A percentile compares a stretch with the other conserved stretches of the same genome.
phyloP scores from a whole-genome alignment of 2,329 filamentous ascomycete species.

The Bipolaris zeicola region DNA sequence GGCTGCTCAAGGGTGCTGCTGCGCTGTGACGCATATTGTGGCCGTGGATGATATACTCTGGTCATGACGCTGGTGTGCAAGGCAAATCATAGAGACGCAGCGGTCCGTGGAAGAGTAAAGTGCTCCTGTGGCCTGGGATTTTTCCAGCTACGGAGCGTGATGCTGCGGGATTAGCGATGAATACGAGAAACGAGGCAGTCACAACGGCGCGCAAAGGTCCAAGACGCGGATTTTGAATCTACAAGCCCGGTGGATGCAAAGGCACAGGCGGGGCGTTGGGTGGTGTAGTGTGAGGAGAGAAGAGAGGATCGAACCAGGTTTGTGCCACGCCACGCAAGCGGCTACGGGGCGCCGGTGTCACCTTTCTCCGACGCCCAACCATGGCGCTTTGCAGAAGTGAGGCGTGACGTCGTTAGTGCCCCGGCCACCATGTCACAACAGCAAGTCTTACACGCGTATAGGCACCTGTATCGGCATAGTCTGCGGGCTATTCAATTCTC shows the following conservation, averaged over 20 bases:
- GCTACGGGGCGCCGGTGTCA: slow-evolving; percentile 12
- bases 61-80: slow-evolving; percentile 28
- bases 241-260: slow-evolving; percentile 28
- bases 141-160: slow-evolving; percentile 3
- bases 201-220: slow-evolving; percentile 9
- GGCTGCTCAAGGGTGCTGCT: slow-evolving; percentile 28
- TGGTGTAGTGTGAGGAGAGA: slow-evolving; percentile 17
- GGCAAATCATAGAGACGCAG: slow-evolving; percentile 21
- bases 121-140: slow-evolving; percentile 3
- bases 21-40: slow-evolving; percentile 27
- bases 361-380: slow-evolving; percentile 23
- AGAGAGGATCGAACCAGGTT: slow-evolving; percentile 15
- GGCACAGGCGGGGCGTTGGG: slow-evolving; percentile 26
- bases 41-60: slow-evolving; percentile 31
- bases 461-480: slow-evolving; percentile 68
- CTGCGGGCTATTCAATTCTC: slow-evolving; percentile 76
- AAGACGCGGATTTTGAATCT: slow-evolving; percentile 16
- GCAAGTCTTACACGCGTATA: slow-evolving; percentile 68
- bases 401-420: slow-evolving; percentile 2
- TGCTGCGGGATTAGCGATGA: slow-evolving; percentile 24
- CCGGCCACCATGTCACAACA: slow-evolving; percentile 37
- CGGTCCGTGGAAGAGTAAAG: slow-evolving; percentile 6
- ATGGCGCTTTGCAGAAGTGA: slow-evolving; percentile 8
- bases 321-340: not conserved
- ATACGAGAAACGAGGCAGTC: slow-evolving; percentile 14